phyloP scores from a whole-genome alignment of 768 basidiomycete species.

The Boletus bicolor region DNA sequence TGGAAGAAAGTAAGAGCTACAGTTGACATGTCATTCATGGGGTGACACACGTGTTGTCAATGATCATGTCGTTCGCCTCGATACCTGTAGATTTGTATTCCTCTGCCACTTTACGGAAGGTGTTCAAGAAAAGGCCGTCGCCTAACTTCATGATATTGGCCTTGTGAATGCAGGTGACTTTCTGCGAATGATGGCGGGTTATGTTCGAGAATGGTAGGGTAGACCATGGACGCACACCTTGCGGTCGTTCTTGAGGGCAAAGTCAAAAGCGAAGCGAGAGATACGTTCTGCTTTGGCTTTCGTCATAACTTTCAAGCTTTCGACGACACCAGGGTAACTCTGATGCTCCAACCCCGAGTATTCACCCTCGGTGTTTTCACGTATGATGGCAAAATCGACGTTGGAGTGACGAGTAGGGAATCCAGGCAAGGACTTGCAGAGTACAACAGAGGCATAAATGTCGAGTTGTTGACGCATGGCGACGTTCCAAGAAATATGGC shows the following conservation, averaged over 20 bases:
- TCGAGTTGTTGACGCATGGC: conserved; percentile 99
- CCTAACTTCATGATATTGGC: conserved; percentile 99
- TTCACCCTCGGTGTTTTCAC: conserved; percentile 99
- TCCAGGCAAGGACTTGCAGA: conserved; percentile 97
- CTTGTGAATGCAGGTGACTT: conserved; percentile 99
- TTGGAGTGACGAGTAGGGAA: conserved; percentile 93
- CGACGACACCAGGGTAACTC: conserved; percentile 97
- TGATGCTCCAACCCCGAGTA: conserved; percentile 99
- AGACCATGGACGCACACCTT: conserved; percentile 54
- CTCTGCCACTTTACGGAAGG: conserved; percentile 93
- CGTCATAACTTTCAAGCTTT: conserved; percentile 96
- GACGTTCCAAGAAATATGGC: conserved; percentile 99
- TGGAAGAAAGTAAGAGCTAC: conserved; percentile 28
- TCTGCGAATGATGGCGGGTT: conserved; percentile 45
- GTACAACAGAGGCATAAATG: conserved; percentile 97
- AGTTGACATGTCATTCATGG: neutral
- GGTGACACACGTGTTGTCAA: conserved; percentile 85
- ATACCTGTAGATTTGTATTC: conserved; percentile 95
- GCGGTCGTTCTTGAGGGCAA: conserved; percentile 96
- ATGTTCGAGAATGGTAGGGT: neutral
- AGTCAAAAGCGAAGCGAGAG: conserved; percentile 96
- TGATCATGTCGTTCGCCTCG: conserved; percentile 96
- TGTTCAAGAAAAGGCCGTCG: conserved; percentile 98
- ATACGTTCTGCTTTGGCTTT: conserved; percentile 95
- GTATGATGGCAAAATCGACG: conserved; percentile 98